Percentiles rank a stretch among this genome's conserved stretches.
Evolutionary conservation across 768 basidiomycete genomes (phyloP).

Genomic region (Hypsizygus marmoreus): DNA sequence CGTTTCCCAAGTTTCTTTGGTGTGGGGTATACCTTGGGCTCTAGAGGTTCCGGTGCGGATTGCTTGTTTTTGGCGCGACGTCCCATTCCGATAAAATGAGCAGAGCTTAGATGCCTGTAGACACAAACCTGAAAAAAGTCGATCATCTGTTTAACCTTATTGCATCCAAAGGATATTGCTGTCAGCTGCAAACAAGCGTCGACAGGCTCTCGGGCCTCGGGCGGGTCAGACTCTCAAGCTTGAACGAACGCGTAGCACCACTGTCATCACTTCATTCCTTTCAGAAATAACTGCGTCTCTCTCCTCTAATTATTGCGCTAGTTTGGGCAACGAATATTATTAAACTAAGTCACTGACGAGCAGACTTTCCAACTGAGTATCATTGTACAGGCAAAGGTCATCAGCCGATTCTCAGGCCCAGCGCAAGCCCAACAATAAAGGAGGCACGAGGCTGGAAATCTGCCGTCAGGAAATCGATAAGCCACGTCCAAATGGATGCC

Average conservation of each 20-base stretch:
- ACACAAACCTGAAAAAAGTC: constrained; percentile 19
- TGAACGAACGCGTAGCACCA: too few relatives aligned
- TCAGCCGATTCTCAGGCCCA: constrained; percentile 82
- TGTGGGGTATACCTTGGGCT: constrained; percentile 38
- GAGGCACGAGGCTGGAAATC: constrained; percentile 92
- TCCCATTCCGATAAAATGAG: constrained; percentile 56
- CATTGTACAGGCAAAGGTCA: constrained; percentile 7
- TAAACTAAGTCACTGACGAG: too few relatives aligned
- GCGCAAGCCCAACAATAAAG: constrained; percentile 79
- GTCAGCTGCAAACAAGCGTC: too few relatives aligned
- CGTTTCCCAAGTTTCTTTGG: constrained; percentile 72
- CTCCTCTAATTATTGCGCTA: background rate
- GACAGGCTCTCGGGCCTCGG: too few relatives aligned
- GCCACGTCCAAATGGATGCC: constrained; percentile 62
- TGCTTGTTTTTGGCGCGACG: constrained; percentile 87
- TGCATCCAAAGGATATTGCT: constrained; percentile 15
- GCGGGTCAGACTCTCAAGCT: too few relatives aligned
- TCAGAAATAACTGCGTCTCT: background rate
- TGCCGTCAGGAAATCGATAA: constrained; percentile 82
- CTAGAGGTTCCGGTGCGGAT: constrained; percentile 62
- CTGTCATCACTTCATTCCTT: background rate
- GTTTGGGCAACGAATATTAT: too few relatives aligned
- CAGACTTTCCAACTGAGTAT: too few relatives aligned
- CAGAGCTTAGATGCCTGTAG: background rate
- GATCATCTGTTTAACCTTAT: constrained; percentile 21